These are phyloP conservation scores for Rhodotorula sphaerocarpa DNA, from an alignment of 768 basidiomycete genomes.

Conservation along the genomic window DNA sequence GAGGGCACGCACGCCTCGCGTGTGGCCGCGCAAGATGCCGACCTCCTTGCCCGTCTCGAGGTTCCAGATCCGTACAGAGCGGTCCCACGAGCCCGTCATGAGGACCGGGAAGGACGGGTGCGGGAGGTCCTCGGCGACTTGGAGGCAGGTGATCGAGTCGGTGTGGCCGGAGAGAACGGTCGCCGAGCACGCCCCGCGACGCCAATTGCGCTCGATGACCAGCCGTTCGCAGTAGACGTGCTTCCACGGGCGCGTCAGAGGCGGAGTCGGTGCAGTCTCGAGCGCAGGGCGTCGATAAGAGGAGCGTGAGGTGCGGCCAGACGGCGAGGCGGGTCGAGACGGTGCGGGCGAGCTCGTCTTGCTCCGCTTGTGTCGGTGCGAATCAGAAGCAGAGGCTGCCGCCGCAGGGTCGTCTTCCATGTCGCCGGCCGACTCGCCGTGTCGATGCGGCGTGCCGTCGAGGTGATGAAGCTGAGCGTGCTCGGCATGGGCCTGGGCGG, in stretches of 20 bases:
- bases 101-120: conserved; percentile 84
- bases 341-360: conserved; percentile 33
- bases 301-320: not conserved
- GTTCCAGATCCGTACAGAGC: conserved; percentile 91
- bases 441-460: not conserved
- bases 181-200: conserved; percentile 76
- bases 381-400: conserved; percentile 12
- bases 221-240: conserved; percentile 97
- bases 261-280: not conserved
- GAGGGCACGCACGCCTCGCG: conserved; percentile 77
- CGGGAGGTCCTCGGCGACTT: conserved; percentile 74
- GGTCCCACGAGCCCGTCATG: conserved; percentile 95
- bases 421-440: not conserved
- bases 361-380: conserved; percentile 32
- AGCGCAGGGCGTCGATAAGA: not conserved
- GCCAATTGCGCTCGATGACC: conserved; percentile 93
- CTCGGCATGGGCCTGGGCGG: conserved; percentile 14
- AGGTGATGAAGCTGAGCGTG: conserved; percentile 28
- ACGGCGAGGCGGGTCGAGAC: conserved; percentile 38
- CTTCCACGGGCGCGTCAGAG: conserved; percentile 85
- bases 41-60: conserved; percentile 80
- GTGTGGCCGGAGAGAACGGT: conserved; percentile 85
- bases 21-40: conserved; percentile 77
- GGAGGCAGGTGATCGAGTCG: conserved; percentile 94
- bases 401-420: conserved; percentile 6